phyloP scores from a whole-genome alignment of 2,329 filamentous ascomycete genomes.

The Trichoderma sp. region DNA sequence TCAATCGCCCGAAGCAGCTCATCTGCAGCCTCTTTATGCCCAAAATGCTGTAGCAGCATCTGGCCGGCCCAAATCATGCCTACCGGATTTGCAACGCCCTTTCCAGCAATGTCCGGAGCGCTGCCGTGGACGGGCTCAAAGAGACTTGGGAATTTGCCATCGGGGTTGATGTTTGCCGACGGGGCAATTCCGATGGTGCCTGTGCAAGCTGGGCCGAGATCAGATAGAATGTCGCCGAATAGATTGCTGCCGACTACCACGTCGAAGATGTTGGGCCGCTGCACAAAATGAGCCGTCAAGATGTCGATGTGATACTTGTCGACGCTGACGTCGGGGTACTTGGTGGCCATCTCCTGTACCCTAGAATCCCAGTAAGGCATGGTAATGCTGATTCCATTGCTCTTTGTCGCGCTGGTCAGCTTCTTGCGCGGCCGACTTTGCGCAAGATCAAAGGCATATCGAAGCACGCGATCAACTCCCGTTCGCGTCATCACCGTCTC shows the following conservation, averaged over 20 bases:
- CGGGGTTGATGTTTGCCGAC: slow-evolving; percentile 60
- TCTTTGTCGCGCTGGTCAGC: slow-evolving; percentile 68
- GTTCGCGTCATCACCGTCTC: slow-evolving; percentile 64
- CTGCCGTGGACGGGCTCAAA: slow-evolving; percentile 71
- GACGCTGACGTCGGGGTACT: slow-evolving; percentile 59
- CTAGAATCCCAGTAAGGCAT: slow-evolving; percentile 71
- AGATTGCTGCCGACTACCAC: slow-evolving; percentile 67
- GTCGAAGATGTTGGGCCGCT: slow-evolving; percentile 60
- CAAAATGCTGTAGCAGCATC: slow-evolving; percentile 48
- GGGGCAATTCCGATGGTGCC: slow-evolving; percentile 74
- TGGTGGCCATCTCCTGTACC: slow-evolving; percentile 50
- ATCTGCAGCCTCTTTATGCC: slow-evolving; percentile 43
- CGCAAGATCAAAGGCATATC: slow-evolving; percentile 66
- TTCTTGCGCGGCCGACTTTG: slow-evolving; percentile 58
- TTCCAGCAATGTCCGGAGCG: slow-evolving; percentile 72
- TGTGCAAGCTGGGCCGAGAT: slow-evolving; percentile 69
- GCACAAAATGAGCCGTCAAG: slow-evolving; percentile 64
- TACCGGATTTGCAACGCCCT: slow-evolving; percentile 70
- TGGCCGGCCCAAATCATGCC: slow-evolving; percentile 59
- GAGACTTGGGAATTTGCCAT: slow-evolving; percentile 52
- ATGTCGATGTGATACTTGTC: slow-evolving; percentile 70
- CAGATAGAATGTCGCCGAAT: slow-evolving; percentile 68
- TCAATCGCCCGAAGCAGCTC: slow-evolving; percentile 63
- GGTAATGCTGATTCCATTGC: slow-evolving; percentile 65
- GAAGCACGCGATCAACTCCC: slow-evolving; percentile 61